Base-by-base conservation (phyloP, 2,329 filamentous ascomycete species). In the Clarireedia sp. region DNA sequence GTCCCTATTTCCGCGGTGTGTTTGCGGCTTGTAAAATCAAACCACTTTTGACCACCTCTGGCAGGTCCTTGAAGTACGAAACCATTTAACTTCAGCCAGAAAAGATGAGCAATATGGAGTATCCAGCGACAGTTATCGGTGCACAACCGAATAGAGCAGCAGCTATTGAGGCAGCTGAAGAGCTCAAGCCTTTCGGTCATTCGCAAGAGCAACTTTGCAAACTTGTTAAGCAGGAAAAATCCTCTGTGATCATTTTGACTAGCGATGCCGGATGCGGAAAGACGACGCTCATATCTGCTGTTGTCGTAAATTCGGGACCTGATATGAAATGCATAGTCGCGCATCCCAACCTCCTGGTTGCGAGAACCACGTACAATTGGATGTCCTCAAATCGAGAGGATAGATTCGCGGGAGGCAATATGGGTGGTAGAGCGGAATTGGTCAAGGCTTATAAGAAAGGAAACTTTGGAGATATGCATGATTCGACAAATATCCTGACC, bases 1-100 rank as follows among this genome's bases (percentile, higher is more conserved):
- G 82, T 50, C 81, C 51, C 12, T 55, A 76, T 56, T 80, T 77
- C 21, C 76, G 76, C 62, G 78, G 59, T 33, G 60, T 57, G 41
- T 59, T 62, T 10, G 63, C 71, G 23, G 75, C 71, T 59, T 75
- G 76, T 45, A 75, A 71, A 52, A 77, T 82, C 70, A 95, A 79
- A 58, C 83, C 79, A 64, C 77, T 78, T 75, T 90, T 95, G 67
- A 90, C 85, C 38, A 80, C 76, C 54, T 87, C 81, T 21, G 91
- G 84, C 51, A 99, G 78, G 72, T 97, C 92, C 59, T 82, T 80
- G 69, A 96, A 97, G 6, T 26, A 26, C 24, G 5, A 26, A 26
- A 2, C 3, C 24, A 26, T 26, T 26, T n/a, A n/a, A n/a, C n/a
- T n/a, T 8, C 6, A 26, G 6, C 24, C 1, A 26, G 24, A 1